Base-by-base conservation (phyloP, 176 grass and related monocot species). In the Avena insularis region DNA sequence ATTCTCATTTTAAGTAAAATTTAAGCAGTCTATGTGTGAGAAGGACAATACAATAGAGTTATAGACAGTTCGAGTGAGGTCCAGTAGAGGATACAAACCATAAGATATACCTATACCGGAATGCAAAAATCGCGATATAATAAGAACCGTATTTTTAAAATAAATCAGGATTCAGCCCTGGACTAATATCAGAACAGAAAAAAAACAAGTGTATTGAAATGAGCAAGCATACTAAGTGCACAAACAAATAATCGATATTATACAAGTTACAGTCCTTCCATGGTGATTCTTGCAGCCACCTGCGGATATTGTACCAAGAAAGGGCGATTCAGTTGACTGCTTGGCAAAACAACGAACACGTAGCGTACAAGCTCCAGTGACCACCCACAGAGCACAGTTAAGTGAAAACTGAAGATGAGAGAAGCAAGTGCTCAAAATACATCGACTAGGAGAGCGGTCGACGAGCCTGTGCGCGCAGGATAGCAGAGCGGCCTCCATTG, bases 281-380 rank as follows among this genome's bases (percentile, higher is more conserved):
- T 69, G 33, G 14, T 38, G 33, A 10, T 40, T 70, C 36, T 8
- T 43, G 43, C 5, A 35, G 2, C 5, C 21, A 17, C 0, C 5
- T 75, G 13, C 12, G 0, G 21, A 75, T 48, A 53, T 17, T 29
- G 17, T 17, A 54, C 25, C 16, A 4, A 54, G 3, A 50, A 53
- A 29, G 8, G 4, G 14, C 8, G 23, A 76, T 17, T 77, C 27
- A 3, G 8, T 55, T 53, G 14, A 77, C 13, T 63, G 78, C n/a
- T 80, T 48, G 38, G 58, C 78, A 63, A 80, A 80, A 63, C 38
- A 80, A 64, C 78, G 3, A 80, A 6, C 58, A 80, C 40, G 21
- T 63, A 62, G 7, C n/a, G 15, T 29, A 5, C 59, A 64, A 29
- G 21, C 55, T 60, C 55, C 19, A 6, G 31, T 16, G 6, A 45